phyloP scores from a whole-genome alignment of 768 basidiomycete genomes.

The Russula griseocarnosa region DNA sequence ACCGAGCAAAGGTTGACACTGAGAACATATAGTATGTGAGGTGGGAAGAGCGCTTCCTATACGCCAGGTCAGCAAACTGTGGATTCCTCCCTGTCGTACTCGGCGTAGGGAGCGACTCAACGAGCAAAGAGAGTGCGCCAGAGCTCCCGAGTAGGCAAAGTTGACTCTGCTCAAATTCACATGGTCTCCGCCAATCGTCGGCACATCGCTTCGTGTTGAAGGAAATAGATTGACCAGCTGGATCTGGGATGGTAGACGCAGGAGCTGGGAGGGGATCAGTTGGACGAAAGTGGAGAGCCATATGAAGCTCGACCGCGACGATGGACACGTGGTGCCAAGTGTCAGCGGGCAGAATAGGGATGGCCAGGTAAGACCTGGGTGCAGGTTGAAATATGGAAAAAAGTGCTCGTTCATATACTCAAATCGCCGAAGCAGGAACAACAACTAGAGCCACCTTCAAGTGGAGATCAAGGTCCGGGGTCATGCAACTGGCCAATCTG shows the following conservation, averaged over 20 bases:
- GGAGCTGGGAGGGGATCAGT: conserved; percentile 5
- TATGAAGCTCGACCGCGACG: conserved; percentile 11
- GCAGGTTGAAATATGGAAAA: conserved; percentile 10
- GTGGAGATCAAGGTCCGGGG: conserved; percentile 10
- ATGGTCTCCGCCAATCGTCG: not conserved
- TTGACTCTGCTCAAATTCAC: conserved; percentile 10
- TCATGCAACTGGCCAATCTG: conserved; percentile 19
- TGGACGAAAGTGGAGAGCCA: conserved; percentile 13
- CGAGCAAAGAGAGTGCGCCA: conserved; percentile 20
- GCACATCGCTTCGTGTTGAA: conserved; percentile 13
- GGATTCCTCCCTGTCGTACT: not conserved
- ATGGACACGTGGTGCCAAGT: conserved; percentile 9
- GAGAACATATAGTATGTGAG: conserved; percentile 15
- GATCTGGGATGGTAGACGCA: not conserved
- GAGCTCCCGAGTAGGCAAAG: conserved; percentile 1
- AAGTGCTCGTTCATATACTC: conserved; percentile 22
- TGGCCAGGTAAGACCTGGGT: conserved; percentile 15
- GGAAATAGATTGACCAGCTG: not conserved
- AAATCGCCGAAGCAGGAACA: conserved; percentile 22
- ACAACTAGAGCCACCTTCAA: conserved; percentile 12
- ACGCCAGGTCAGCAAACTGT: conserved; percentile 22
- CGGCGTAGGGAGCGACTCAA: conserved; percentile 21
- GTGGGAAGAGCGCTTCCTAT: conserved; percentile 20
- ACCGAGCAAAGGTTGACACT: conserved; percentile 17
- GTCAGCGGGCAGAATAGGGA: conserved; percentile 20